Percentiles rank a stretch among this genome's conserved stretches.
phyloP scores from a whole-genome alignment of 179 eudicot genomes.

The Amaranthus tricolor region DNA sequence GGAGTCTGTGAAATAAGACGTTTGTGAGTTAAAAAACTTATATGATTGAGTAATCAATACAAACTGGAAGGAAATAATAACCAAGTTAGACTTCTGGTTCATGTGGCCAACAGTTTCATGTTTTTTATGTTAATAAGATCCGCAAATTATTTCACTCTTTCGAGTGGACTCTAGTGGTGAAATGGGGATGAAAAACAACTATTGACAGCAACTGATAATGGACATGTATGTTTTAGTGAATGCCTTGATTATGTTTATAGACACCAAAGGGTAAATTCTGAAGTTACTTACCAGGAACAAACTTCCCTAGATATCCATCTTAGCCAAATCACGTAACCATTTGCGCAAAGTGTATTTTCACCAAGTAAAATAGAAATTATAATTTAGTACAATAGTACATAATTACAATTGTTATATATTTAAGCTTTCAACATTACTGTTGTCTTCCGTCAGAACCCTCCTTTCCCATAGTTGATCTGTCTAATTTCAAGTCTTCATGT shows the following conservation, averaged over 20 bases:
- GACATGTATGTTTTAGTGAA: background rate
- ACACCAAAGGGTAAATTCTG: background rate
- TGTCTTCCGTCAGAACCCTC: too few species aligned
- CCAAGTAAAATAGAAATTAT: too few species aligned
- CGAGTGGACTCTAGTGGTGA: too few species aligned
- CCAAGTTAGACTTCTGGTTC: conserved; percentile 3
- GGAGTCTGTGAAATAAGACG: background rate
- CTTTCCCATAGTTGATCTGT: too few species aligned
- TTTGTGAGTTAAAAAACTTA: background rate
- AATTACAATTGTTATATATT: too few species aligned
- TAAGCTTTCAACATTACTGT: too few species aligned
- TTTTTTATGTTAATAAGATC: background rate
- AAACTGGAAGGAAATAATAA: background rate
- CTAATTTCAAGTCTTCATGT: too few species aligned
- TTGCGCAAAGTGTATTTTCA: background rate
- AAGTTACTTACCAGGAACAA: too few species aligned
- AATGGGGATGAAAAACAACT: too few species aligned
- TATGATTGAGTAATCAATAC: conserved; percentile 2
- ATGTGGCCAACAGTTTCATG: background rate
- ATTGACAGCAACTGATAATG: too few species aligned
- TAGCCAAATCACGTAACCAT: background rate
- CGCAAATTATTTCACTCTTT: too few species aligned
- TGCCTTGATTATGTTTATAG: background rate
- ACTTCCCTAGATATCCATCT: background rate
- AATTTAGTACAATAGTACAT: too few species aligned